Evolutionary conservation across 495 filamentous ascomycete species (phyloP), one percentile per base, ranked within the genome.

Genomic region (Annulohypoxylon nitens): DNA sequence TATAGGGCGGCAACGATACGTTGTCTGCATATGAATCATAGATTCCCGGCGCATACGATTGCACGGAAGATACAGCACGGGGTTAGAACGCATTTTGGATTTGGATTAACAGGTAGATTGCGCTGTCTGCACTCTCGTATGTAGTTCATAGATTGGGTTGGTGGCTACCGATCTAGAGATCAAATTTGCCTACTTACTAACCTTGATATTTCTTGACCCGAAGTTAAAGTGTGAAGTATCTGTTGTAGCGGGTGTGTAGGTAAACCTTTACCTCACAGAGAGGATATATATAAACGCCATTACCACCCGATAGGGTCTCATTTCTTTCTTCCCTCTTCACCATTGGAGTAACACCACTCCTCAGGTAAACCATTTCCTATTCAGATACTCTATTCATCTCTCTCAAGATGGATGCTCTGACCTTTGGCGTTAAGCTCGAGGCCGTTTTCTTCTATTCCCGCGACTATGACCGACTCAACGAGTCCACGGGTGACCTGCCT

Each of bases 401-500:
- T 45, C 41, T 4, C n/a, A 50, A 4, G 1, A 50, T 50, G 45
- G 16, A 7, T 20, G 16, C 18, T 0, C 10, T 57, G 11, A 62
- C 47, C 0, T 69, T 69, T 39, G 58, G 66, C 3, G 66, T 69
- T 9, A 58, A 69, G 14, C 58, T 62, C n/a, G 66, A 69, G 18
- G 48, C 37, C 7, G 58, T 41, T 14, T 69, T 45, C 50, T 69
- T 69, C 37, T 62, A 55, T 45, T 26, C 33, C 6, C 45, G 41
- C 41, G 14, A n/a, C 4, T n/a, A 20, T 53, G 20, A 23, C 11
- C 2, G 26, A 26, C 9, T 14, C 10, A 23, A 53, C 20, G 3
- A 26, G 1, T 5, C 9, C 23, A 12, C 20, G 20, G 48, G 26
- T 0, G 48, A 10, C 6, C 12, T 34, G 4, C 26, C 26, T 3